phyloP scores from a whole-genome alignment of 139 green algal genomes.

The Chlamydomonas asymmetrica region DNA sequence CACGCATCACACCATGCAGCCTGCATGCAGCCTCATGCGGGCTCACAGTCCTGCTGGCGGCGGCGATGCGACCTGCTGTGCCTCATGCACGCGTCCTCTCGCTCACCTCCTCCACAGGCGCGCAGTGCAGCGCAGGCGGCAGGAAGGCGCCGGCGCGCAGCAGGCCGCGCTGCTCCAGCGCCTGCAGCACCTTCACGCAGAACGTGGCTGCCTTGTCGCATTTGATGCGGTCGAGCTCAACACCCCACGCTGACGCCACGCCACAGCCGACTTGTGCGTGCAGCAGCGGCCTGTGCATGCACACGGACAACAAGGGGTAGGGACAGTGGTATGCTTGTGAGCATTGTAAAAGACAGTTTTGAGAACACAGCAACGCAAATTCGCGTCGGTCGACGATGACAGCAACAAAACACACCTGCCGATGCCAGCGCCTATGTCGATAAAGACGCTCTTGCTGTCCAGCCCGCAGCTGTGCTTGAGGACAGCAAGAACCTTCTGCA shows the following conservation, averaged over 20 bases:
- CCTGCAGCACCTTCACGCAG: conserved; percentile 44
- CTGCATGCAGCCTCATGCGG: too few relatives aligned
- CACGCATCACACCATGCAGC: too few relatives aligned
- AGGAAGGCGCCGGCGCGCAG: neutral
- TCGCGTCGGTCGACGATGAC: too few relatives aligned
- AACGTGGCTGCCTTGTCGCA: conserved; percentile 79
- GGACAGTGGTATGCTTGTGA: too few relatives aligned
- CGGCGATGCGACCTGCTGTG: too few relatives aligned
- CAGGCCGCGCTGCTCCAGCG: conserved; percentile 34
- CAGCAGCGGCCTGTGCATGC: conserved; percentile 71
- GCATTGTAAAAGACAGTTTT: too few relatives aligned
- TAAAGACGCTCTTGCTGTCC: conserved; percentile 55
- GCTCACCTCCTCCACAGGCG: conserved; percentile 67
- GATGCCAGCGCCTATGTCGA: conserved; percentile 89
- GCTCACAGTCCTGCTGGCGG: too few relatives aligned
- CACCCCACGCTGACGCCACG: conserved; percentile 49
- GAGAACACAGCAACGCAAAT: too few relatives aligned
- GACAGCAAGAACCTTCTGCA: conserved; percentile 73
- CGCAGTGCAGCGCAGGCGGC: conserved; percentile 58
- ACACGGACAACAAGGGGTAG: too few relatives aligned
- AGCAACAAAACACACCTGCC: conserved; percentile 69
- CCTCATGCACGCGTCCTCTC: neutral
- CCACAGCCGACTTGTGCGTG: conserved; percentile 71
- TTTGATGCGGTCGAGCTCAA: conserved; percentile 87
- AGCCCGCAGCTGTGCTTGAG: conserved; percentile 69